phyloP scores from a whole-genome alignment of 805 yeast species.

The Zygoascus biomembranicola region DNA sequence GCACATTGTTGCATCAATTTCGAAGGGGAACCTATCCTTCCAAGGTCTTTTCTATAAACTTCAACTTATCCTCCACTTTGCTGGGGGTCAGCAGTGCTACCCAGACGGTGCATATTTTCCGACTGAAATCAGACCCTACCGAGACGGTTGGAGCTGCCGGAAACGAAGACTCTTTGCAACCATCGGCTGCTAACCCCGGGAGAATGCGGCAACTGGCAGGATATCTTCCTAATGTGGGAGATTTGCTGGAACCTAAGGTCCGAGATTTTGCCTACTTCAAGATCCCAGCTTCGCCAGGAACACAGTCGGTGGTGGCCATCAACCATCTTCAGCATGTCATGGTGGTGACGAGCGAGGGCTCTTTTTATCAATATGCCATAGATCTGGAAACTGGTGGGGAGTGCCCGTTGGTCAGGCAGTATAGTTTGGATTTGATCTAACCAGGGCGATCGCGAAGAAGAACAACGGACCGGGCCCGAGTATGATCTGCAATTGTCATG shows the following conservation, averaged over 20 bases:
- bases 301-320: slow-evolving; percentile 29
- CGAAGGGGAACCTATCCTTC: slow-evolving; percentile 85
- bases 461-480: too few species aligned
- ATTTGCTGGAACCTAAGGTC: slow-evolving; percentile 72
- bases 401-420: slow-evolving; percentile 70
- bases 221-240: slow-evolving; percentile 72
- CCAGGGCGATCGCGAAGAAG: too few species aligned
- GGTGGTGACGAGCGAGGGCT: slow-evolving; percentile 77
- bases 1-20: slow-evolving; percentile 55
- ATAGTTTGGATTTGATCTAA: slow-evolving; percentile 18
- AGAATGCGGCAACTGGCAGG: slow-evolving; percentile 47
- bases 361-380: slow-evolving; percentile 68
- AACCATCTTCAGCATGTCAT: slow-evolving; percentile 36
- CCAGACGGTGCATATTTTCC: slow-evolving; percentile 87
- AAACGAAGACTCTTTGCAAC: neutral
- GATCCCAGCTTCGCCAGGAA: slow-evolving; percentile 38
- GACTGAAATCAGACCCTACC: slow-evolving; percentile 38
- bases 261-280: slow-evolving; percentile 88
- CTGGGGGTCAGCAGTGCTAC: slow-evolving; percentile 82
- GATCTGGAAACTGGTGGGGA: slow-evolving; percentile 92
- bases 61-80: slow-evolving; percentile 60
- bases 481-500: too few species aligned
- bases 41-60: slow-evolving; percentile 63
- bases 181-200: slow-evolving; percentile 4
- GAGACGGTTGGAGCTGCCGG: neutral